Conservation (phyloP, 2,329 filamentous ascomycete species). For the Fusarium paranaense region DNA sequence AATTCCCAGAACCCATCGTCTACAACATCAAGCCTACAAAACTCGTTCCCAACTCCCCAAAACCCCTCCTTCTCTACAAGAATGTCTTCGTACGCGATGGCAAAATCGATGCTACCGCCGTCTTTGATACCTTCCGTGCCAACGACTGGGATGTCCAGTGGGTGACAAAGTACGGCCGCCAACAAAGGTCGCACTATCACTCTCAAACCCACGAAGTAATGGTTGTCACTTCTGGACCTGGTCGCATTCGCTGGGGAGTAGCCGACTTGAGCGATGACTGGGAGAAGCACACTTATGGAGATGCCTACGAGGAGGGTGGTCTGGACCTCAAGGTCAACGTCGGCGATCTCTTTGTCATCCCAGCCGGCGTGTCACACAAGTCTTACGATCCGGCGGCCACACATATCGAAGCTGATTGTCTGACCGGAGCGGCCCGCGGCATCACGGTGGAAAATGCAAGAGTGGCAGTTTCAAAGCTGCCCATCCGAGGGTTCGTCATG, state of each 20-base stretch:
- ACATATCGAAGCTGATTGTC: background rate
- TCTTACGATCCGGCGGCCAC: background rate
- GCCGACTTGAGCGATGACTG: background rate
- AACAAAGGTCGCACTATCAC: background rate
- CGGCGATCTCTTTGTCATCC: background rate
- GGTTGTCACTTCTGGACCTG: background rate
- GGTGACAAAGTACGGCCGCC: background rate
- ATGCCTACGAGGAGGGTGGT: background rate
- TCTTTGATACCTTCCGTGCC: background rate
- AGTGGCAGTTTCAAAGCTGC: background rate
- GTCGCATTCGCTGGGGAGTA: background rate
- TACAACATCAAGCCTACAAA: background rate
- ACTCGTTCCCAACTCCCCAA: background rate
- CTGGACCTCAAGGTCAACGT: background rate
- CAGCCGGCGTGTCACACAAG: background rate
- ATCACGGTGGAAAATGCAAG: background rate
- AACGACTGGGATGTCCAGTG: background rate
- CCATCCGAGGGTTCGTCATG: background rate
- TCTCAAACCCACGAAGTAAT: background rate
- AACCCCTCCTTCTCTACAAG: background rate
- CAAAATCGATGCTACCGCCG: background rate
- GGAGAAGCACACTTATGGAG: background rate
- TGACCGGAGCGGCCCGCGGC: background rate
- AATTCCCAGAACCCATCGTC: background rate
- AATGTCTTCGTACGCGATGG: background rate